Evolutionary conservation across 2,329 filamentous ascomycete species (phyloP).

Genomic region (Pseudocercospora crystallina): DNA sequence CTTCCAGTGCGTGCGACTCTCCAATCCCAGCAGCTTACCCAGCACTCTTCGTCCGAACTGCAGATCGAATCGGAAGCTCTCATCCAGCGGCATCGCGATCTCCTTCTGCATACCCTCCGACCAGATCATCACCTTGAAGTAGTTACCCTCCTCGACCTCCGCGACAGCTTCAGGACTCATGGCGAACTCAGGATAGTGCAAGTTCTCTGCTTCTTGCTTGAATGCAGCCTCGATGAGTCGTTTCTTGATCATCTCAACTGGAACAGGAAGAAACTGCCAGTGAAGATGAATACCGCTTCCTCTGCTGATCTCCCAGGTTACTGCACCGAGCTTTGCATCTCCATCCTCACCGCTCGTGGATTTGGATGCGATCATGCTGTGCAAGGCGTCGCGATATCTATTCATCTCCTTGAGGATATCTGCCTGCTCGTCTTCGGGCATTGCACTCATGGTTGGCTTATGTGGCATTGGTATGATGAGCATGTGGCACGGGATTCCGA

Average conservation of each 20-base stretch:
- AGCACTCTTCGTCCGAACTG: slow-evolving; percentile 87
- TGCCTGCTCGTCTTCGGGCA: slow-evolving; percentile 56
- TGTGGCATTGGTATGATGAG: slow-evolving; percentile 89
- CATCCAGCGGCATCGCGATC: slow-evolving; percentile 70
- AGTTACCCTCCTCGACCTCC: slow-evolving; percentile 31
- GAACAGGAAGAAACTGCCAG: slow-evolving; percentile 87
- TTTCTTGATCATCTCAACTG: slow-evolving; percentile 64
- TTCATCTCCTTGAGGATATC: slow-evolving; percentile 78
- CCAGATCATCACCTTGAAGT: slow-evolving; percentile 39
- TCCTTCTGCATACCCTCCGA: slow-evolving; percentile 55
- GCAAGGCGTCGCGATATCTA: slow-evolving; percentile 72
- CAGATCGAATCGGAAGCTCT: slow-evolving; percentile 79
- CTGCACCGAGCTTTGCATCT: slow-evolving; percentile 66
- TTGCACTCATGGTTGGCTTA: slow-evolving; percentile 68
- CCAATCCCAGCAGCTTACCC: slow-evolving; percentile 80
- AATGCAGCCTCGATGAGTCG: slow-evolving; percentile 86
- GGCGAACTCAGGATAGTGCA: slow-evolving; percentile 57
- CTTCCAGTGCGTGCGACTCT: slow-evolving; percentile 78
- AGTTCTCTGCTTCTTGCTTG: slow-evolving; percentile 80
- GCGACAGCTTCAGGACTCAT: slow-evolving; percentile 22
- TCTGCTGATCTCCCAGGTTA: slow-evolving; percentile 91
- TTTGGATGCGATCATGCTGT: slow-evolving; percentile 65
- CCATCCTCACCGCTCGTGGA: slow-evolving; percentile 39
- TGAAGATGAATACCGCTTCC: slow-evolving; percentile 80
- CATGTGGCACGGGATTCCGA: slow-evolving; percentile 80